A percentile compares a stretch with the other conserved stretches of the same genome.
Evolutionary conservation across 257 asterid species (phyloP).

Genomic region (Capsicum pubescens): DNA sequence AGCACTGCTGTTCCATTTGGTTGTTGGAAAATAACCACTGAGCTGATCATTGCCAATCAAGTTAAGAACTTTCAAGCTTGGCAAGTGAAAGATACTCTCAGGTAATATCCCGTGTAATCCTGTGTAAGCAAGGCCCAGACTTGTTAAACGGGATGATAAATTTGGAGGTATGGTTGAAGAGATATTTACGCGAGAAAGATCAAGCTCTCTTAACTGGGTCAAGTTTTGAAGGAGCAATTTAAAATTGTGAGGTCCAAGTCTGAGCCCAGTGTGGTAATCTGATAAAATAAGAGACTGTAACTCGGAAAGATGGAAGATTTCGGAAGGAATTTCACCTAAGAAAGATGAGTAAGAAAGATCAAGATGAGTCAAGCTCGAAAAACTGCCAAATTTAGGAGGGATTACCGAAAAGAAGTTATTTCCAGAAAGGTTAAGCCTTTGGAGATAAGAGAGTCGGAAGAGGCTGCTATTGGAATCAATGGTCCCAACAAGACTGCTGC

Average conservation of each 20-base stretch:
- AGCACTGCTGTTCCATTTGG: not conserved
- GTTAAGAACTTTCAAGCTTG: constrained; percentile 23
- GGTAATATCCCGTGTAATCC: constrained; percentile 25
- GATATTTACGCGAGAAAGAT: not conserved
- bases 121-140: not conserved
- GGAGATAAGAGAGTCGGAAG: too few relatives aligned
- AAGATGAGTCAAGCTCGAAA: constrained; percentile 27
- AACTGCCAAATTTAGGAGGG: not conserved
- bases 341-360: constrained; percentile 32
- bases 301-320: constrained; percentile 11
- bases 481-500: too few relatives aligned
- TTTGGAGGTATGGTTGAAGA: constrained; percentile 25
- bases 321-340: constrained; percentile 35
- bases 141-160: constrained; percentile 25
- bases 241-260: too few relatives aligned
- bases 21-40: constrained; percentile 20
- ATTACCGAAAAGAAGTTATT: constrained; percentile 14
- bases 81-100: not conserved
- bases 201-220: not conserved
- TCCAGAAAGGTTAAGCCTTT: too few relatives aligned
- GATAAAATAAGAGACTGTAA: constrained; percentile 10
- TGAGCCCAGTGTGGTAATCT: too few relatives aligned
- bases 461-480: too few relatives aligned
- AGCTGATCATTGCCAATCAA: not conserved
- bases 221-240: constrained; percentile 28